Conservation (phyloP, 2,329 filamentous ascomycete genomes). For the Talaromyces sp. region DNA sequence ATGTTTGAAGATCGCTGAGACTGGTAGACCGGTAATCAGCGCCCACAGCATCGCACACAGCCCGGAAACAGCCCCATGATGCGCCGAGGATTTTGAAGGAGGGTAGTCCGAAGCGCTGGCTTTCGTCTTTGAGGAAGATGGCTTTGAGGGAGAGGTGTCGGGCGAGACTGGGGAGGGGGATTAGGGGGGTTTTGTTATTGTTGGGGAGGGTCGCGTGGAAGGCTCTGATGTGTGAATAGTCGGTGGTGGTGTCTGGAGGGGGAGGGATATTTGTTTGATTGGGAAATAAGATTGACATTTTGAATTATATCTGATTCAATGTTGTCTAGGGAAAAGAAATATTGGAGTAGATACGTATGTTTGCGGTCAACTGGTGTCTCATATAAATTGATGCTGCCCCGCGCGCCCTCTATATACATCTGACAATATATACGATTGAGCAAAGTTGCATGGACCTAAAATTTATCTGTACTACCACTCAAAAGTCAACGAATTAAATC, state of each 20-base stretch:
- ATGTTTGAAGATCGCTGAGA: background rate
- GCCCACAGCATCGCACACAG: conserved; percentile 43
- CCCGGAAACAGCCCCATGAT: conserved; percentile 63
- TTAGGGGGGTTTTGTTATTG: conserved; percentile 50
- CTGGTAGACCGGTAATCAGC: conserved; percentile 37
- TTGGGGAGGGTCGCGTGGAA: conserved; percentile 54
- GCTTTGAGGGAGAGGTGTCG: conserved; percentile 50
- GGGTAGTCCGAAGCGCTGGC: conserved; percentile 60
- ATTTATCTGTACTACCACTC: too few species aligned
- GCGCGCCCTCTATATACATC: too few species aligned
- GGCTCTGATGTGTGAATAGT: background rate
- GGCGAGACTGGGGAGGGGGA: conserved; percentile 50
- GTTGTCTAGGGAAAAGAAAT: too few species aligned
- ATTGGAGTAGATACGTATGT: too few species aligned
- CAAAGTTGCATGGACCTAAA: too few species aligned
- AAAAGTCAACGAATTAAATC: too few species aligned
- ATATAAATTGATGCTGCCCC: too few species aligned
- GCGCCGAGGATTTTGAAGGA: conserved; percentile 78
- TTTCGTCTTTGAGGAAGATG: conserved; percentile 67
- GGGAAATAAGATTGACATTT: background rate
- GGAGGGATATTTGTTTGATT: background rate
- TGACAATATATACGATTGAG: too few species aligned
- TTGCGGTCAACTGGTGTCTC: too few species aligned
- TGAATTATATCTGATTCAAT: too few species aligned
- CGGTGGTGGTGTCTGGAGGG: background rate